Base-by-base conservation (phyloP, 2,329 filamentous ascomycete genomes). In the Chlorencoelia australis region DNA sequence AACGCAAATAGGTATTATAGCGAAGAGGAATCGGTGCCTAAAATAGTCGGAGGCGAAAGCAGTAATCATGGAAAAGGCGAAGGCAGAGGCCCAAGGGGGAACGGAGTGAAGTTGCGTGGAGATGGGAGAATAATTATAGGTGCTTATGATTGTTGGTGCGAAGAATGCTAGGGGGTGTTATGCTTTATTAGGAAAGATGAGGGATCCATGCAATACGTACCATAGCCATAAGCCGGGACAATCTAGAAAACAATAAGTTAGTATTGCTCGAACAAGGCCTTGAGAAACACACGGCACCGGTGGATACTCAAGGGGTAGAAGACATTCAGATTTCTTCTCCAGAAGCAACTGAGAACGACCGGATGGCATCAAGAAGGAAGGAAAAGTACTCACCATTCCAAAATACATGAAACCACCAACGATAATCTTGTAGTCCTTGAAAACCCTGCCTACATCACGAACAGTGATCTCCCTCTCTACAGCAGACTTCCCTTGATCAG, bases 361-460 rank as follows among this genome's bases (percentile, higher is more conserved):
- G n/a, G n/a, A n/a, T n/a, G n/a, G n/a, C n/a, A n/a, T n/a, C n/a
- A n/a, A n/a, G n/a, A n/a, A n/a, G n/a, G n/a, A n/a, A n/a, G n/a
- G n/a, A n/a, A n/a, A n/a, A n/a, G n/a, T n/a, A n/a, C n/a, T n/a
- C n/a, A n/a, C n/a, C 41, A 87, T 67, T 8, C 82, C 82, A 49
- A 88, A 78, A 60, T 88, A 89, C 81, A 87, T 87, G 57, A 87
- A 67, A 0, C 79, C 81, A 29, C 79, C 82, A 10, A 86, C 58
- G 49, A 83, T 72, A 49, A 87, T 69, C 57, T 83, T 84, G 60
- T 68, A 77, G 58, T 89, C 82, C 51, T 77, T 79, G 62, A 88
- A 72, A 14, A 84, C 76, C 14, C 60, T 61, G 13, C 70, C 45
- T 13, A 82, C 68, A 47, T 84, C 79, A 30, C 61, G 59, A 44